A percentile compares a stretch with the other conserved stretches of the same genome.
Conservation (phyloP, 495 filamentous ascomycete genomes). For the Aspergillus carlsbadensis region DNA sequence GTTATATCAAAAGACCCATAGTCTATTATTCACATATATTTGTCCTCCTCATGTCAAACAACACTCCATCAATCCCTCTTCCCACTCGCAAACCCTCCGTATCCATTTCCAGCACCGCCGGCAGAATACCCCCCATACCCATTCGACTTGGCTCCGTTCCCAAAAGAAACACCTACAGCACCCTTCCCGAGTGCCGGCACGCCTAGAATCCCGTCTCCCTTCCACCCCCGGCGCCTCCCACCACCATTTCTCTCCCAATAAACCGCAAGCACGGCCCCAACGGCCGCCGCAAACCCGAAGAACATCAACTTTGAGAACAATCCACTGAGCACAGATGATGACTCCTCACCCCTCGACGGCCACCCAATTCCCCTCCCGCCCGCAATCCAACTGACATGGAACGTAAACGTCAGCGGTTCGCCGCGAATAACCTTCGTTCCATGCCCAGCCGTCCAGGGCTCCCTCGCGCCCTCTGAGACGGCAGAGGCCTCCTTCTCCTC, state of each 20-base stretch:
- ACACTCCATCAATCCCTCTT: constrained; percentile 51
- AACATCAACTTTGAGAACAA: constrained; percentile 41
- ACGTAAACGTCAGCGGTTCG: constrained; percentile 75
- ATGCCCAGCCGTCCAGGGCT: constrained; percentile 47
- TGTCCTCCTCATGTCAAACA: not conserved
- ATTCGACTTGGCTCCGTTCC: constrained; percentile 44
- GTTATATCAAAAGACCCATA: not conserved
- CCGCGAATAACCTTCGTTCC: constrained; percentile 76
- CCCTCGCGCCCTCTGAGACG: constrained; percentile 37
- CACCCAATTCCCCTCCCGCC: constrained; percentile 54
- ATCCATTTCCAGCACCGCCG: constrained; percentile 32
- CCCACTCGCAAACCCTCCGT: constrained; percentile 46
- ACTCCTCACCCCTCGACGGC: constrained; percentile 25
- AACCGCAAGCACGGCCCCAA: constrained; percentile 46
- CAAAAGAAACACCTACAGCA: constrained; percentile 39
- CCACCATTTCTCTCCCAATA: constrained; percentile 46
- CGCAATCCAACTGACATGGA: constrained; percentile 85
- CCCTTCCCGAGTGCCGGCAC: constrained; percentile 32
- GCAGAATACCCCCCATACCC: constrained; percentile 53
- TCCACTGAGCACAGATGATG: constrained; percentile 18
- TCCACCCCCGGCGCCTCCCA: constrained; percentile 35
- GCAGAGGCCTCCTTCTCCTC: constrained; percentile 34
- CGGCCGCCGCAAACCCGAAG: constrained; percentile 42
- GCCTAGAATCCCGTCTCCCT: constrained; percentile 46
- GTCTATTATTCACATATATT: not conserved